Evolutionary conservation across 1,139 yeast genomes (phyloP).

Genomic region (Pichia sp.): DNA sequence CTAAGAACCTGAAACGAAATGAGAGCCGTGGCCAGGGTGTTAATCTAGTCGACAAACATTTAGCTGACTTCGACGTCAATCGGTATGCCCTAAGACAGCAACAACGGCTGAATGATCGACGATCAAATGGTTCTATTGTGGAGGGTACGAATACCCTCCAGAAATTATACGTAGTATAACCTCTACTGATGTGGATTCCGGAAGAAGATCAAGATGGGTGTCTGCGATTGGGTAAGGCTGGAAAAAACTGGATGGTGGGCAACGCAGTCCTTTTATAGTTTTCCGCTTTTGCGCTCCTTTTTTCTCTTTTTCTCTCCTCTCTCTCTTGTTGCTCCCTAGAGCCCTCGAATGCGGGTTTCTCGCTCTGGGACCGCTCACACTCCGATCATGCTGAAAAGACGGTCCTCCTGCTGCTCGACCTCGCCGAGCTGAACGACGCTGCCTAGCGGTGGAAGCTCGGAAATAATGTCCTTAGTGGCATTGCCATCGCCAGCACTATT

Average conservation of each 20-base stretch:
- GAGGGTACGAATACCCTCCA: slow-evolving; percentile 16
- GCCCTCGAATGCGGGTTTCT: slow-evolving; percentile 7
- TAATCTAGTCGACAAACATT: slow-evolving; percentile 54
- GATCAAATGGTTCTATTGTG: slow-evolving; percentile 49
- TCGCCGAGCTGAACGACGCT: slow-evolving; percentile 30
- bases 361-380: slow-evolving; percentile 12
- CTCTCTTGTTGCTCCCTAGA: not conserved
- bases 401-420: slow-evolving; percentile 27
- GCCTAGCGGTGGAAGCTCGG: slow-evolving; percentile 16
- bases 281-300: not conserved
- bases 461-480: not conserved
- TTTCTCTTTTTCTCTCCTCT: not conserved
- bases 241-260: not conserved
- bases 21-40: slow-evolving; percentile 61
- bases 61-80: slow-evolving; percentile 45
- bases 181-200: slow-evolving; percentile 52
- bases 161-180: slow-evolving; percentile 54
- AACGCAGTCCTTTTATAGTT: slow-evolving; percentile 13
- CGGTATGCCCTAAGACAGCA: slow-evolving; percentile 32
- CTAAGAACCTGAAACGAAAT: slow-evolving; percentile 79
- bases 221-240: not conserved
- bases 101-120: slow-evolving; percentile 30
- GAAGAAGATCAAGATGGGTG: slow-evolving; percentile 7
- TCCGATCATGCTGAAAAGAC: slow-evolving; percentile 27
- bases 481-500: not conserved